Conservation (phyloP, 2,329 filamentous ascomycete genomes). For the Aspergillus transmontanensis region DNA sequence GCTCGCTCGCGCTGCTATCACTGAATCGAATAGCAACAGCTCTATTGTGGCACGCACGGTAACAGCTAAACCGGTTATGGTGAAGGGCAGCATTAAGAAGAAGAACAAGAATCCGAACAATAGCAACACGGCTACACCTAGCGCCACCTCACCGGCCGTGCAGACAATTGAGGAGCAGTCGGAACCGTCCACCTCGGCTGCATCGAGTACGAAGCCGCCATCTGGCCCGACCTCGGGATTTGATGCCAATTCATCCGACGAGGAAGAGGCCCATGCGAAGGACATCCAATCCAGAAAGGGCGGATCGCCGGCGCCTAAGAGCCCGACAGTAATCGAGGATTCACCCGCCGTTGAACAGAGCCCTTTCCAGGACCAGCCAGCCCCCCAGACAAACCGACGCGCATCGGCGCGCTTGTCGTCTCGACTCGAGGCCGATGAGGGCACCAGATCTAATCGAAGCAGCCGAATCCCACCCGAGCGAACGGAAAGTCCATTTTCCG, state of each 20-base stretch:
- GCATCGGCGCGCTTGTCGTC: constrained; percentile 21
- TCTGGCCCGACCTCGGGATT: constrained; percentile 33
- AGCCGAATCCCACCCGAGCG: constrained; percentile 31
- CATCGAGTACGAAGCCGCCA: constrained; percentile 21
- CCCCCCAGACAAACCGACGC: constrained; percentile 17
- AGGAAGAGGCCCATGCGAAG: constrained; percentile 27
- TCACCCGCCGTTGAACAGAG: constrained; percentile 27
- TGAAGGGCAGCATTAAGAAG: constrained; percentile 37
- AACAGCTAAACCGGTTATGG: constrained; percentile 48
- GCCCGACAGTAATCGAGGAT: constrained; percentile 34
- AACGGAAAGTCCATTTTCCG: constrained; percentile 47
- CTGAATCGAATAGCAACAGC: constrained; percentile 36
- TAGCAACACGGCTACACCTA: neutral
- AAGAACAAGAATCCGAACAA: constrained; percentile 34
- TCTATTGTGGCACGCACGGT: constrained; percentile 49
- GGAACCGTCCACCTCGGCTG: constrained; percentile 17
- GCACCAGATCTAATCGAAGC: constrained; percentile 33
- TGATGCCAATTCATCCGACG: constrained; percentile 37
- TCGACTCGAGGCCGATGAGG: constrained; percentile 19
- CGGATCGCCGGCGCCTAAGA: constrained; percentile 19
- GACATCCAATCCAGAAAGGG: constrained; percentile 25
- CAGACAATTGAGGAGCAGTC: constrained; percentile 24
- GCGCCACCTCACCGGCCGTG: constrained; percentile 12
- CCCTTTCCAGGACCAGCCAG: constrained; percentile 33
- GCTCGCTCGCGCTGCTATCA: constrained; percentile 41